Conservation (phyloP, 2,329 filamentous ascomycete species). For the Myriosclerotinia duriaeana region DNA sequence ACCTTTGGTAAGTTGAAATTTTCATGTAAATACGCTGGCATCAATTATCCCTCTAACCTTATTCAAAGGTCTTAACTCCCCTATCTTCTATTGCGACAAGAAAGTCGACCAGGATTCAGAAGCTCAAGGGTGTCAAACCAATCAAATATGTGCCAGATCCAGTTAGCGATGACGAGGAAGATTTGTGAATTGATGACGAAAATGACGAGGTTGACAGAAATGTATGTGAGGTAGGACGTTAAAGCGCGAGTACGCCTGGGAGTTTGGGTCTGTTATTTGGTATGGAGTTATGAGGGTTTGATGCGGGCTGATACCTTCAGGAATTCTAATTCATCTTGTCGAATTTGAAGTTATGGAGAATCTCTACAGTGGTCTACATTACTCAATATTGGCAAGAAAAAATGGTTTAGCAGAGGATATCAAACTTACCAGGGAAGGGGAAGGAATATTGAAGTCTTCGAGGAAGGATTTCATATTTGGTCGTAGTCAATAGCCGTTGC, state of each 20-base stretch:
- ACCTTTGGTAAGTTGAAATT: not conserved
- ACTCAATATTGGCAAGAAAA: not conserved
- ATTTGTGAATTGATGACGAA: not conserved
- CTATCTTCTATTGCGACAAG: not conserved
- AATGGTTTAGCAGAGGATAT: not conserved
- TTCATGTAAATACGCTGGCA: not conserved
- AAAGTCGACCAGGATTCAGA: slow-evolving; percentile 12
- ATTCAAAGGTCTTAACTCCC: not conserved
- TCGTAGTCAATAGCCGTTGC: not conserved
- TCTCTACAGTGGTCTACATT: not conserved
- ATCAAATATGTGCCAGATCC: slow-evolving; percentile 16
- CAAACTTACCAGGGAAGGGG: not conserved
- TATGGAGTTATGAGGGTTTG: not conserved
- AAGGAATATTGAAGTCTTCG: not conserved
- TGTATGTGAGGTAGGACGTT: not conserved
- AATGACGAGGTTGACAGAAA: not conserved
- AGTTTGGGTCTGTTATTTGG: not conserved
- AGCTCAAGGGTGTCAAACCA: slow-evolving; percentile 7
- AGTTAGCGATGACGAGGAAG: slow-evolving; percentile 13
- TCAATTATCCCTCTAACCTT: not conserved
- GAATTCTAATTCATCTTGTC: not conserved
- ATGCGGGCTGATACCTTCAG: slow-evolving; percentile 2
- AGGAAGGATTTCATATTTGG: slow-evolving; percentile 5
- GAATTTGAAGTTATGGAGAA: not conserved
- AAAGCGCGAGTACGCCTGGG: not conserved